A percentile compares a stretch with the other conserved stretches of the same genome.
Evolutionary conservation across 495 filamentous ascomycete genomes (phyloP).

Genomic region (Apiosordaria backusii): DNA sequence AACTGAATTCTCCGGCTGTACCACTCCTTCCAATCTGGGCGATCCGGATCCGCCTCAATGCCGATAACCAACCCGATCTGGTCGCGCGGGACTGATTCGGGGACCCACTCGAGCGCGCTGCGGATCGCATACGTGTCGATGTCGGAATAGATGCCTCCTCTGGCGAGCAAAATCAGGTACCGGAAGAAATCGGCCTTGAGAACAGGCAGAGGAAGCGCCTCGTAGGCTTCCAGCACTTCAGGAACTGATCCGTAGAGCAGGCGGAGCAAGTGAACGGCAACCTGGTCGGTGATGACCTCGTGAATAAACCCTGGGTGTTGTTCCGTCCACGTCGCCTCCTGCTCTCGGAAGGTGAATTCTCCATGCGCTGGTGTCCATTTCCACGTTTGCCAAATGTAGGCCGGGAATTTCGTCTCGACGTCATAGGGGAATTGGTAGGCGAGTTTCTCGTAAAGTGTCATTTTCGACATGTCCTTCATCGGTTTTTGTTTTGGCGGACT

Average conservation of each 20-base stretch:
- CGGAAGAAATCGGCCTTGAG: slow-evolving; percentile 98
- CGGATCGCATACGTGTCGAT: slow-evolving; percentile 88
- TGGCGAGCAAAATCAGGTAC: slow-evolving; percentile 88
- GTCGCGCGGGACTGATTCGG: slow-evolving; percentile 67
- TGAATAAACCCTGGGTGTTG: slow-evolving; percentile 89
- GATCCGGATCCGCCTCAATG: slow-evolving; percentile 94
- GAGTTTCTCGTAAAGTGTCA: slow-evolving; percentile 75
- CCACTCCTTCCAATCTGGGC: slow-evolving; percentile 90
- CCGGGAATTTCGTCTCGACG: slow-evolving; percentile 80
- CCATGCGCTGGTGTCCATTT: slow-evolving; percentile 80
- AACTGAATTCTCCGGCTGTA: slow-evolving; percentile 95
- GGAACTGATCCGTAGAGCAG: slow-evolving; percentile 86
- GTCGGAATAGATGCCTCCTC: slow-evolving; percentile 94
- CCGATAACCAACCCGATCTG: slow-evolving; percentile 83
- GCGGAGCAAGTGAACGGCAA: slow-evolving; percentile 73
- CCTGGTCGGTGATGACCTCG: slow-evolving; percentile 91
- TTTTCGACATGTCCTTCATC: slow-evolving; percentile 52
- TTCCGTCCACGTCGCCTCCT: slow-evolving; percentile 89
- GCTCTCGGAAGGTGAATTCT: slow-evolving; percentile 73
- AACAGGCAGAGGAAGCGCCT: slow-evolving; percentile 76
- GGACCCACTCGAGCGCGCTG: slow-evolving; percentile 84
- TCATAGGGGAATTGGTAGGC: slow-evolving; percentile 94
- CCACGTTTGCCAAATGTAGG: slow-evolving; percentile 99
- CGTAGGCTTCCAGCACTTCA: slow-evolving; percentile 89
- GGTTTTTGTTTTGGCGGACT: slow-evolving; percentile 36